These are phyloP conservation scores for Guadua angustifolia DNA, from an alignment of 176 grass and related monocot genomes.

Conservation along the genomic window DNA sequence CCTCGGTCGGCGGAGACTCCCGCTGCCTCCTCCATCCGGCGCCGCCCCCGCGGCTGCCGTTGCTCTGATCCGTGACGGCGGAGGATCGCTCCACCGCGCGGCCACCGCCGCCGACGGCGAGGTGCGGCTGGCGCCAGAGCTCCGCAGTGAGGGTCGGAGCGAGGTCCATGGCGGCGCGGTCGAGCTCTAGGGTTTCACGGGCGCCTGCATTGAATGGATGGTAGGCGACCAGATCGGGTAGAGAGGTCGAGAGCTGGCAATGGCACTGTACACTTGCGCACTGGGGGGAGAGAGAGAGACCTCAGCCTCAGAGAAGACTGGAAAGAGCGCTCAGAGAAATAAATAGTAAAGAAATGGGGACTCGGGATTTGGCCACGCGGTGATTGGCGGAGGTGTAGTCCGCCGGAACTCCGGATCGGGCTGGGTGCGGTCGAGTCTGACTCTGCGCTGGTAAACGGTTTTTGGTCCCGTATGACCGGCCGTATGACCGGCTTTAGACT, in stretches of 20 bases:
- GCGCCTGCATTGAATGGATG: background rate
- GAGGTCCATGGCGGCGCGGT: constrained; percentile 32
- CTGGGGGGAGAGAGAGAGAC: background rate
- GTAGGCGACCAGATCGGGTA: constrained; percentile 55
- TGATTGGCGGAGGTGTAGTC: constrained; percentile 43
- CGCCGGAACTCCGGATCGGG: constrained; percentile 22
- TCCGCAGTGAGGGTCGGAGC: constrained; percentile 40
- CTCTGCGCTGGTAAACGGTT: too few species aligned
- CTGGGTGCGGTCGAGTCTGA: too few species aligned
- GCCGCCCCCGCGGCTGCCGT: constrained; percentile 42
- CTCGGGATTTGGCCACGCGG: constrained; percentile 55
- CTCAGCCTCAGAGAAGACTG: too few species aligned
- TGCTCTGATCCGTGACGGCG: constrained; percentile 68
- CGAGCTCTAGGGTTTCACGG: constrained; percentile 46
- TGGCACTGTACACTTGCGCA: constrained; percentile 43
- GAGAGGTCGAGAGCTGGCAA: constrained; percentile 50
- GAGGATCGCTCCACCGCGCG: constrained; percentile 56
- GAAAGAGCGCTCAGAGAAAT: constrained; percentile 2
- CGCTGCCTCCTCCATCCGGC: constrained; percentile 45
- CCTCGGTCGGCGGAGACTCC: constrained; percentile 52
- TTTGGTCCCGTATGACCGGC: too few species aligned
- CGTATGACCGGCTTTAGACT: too few species aligned
- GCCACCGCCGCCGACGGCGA: background rate
- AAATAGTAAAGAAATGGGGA: constrained; percentile 24
- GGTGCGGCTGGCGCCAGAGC: constrained; percentile 50